phyloP scores from a whole-genome alignment of 495 filamentous ascomycete genomes.

The Neurospora sp. region DNA sequence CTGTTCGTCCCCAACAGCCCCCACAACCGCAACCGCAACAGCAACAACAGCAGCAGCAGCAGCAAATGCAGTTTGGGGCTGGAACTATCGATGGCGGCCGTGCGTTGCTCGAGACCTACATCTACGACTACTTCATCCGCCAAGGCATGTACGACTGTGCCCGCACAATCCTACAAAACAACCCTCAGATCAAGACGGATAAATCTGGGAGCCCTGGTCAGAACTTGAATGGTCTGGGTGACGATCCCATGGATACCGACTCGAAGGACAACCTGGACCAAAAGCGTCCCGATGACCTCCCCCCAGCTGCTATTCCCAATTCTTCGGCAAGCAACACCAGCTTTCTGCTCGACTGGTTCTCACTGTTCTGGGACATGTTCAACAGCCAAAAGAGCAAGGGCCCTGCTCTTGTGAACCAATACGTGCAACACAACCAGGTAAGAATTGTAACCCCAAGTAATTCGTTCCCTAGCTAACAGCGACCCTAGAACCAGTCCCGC shows the following conservation, averaged over 20 bases:
- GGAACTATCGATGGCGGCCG: slow-evolving; percentile 27
- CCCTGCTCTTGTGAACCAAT: slow-evolving; percentile 48
- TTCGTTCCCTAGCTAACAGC: slow-evolving; percentile 7
- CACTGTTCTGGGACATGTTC: slow-evolving; percentile 92
- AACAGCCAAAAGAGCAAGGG: slow-evolving; percentile 59
- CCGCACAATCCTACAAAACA: slow-evolving; percentile 56
- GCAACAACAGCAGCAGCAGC: slow-evolving; percentile 7
- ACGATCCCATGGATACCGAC: slow-evolving; percentile 73
- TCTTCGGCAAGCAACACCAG: slow-evolving; percentile 57
- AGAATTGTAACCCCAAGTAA: slow-evolving; percentile 6
- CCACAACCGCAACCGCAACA: slow-evolving; percentile 8
- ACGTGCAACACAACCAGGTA: slow-evolving; percentile 78
- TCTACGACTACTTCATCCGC: slow-evolving; percentile 92
- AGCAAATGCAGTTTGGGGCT: slow-evolving; percentile 7
- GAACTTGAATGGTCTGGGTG: slow-evolving; percentile 63
- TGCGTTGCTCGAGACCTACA: slow-evolving; percentile 74
- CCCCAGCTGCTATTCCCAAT: slow-evolving; percentile 43
- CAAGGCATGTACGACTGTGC: slow-evolving; percentile 74
- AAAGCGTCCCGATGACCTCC: slow-evolving; percentile 70
- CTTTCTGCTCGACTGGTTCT: slow-evolving; percentile 92
- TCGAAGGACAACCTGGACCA: slow-evolving; percentile 62
- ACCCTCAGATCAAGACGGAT: slow-evolving; percentile 43
- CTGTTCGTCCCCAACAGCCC: slow-evolving; percentile 22
- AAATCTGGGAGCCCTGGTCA: slow-evolving; percentile 46
- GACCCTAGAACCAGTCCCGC: slow-evolving; percentile 49